These are phyloP conservation scores for Medicago lupulina DNA, from an alignment of 306 rosid species.

Conservation along the genomic window DNA sequence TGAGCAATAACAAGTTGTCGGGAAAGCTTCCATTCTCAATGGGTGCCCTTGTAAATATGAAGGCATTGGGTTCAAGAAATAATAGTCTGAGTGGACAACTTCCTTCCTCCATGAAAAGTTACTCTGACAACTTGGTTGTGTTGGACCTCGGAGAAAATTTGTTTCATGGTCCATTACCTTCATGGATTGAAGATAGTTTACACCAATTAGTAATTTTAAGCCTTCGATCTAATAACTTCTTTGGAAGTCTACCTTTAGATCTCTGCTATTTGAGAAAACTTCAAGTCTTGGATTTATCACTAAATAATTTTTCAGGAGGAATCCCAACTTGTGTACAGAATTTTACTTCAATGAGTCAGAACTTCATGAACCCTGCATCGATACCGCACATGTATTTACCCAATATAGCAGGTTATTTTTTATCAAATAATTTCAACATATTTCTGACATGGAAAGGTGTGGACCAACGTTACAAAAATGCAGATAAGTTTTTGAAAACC, in stretches of 20 bases:
- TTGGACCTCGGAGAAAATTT: conserved; percentile 16
- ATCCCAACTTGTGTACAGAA: neutral
- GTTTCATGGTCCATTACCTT: conserved; percentile 29
- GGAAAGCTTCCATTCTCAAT: too few species aligned
- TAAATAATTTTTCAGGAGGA: neutral
- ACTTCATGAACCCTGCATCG: neutral
- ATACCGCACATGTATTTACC: neutral
- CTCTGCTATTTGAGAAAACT: too few species aligned
- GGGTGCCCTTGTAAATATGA: too few species aligned
- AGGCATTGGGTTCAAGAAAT: neutral
- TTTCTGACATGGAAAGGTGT: neutral
- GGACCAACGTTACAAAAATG: neutral
- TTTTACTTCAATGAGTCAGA: neutral
- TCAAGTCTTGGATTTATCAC: neutral
- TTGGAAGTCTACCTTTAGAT: conserved; percentile 27
- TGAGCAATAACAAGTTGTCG: too few species aligned
- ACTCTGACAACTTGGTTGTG: too few species aligned
- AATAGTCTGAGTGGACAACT: too few species aligned
- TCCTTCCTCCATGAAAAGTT: too few species aligned
- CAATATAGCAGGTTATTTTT: too few species aligned
- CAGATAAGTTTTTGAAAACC: neutral
- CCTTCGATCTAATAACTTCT: neutral
- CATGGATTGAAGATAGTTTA: conserved; percentile 34
- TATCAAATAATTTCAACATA: too few species aligned
- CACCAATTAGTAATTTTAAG: conserved; percentile 9